Evolutionary conservation across 768 basidiomycete species (phyloP), one percentile per base, ranked within the genome.

Genomic region (Tricholoma flavovirens): DNA sequence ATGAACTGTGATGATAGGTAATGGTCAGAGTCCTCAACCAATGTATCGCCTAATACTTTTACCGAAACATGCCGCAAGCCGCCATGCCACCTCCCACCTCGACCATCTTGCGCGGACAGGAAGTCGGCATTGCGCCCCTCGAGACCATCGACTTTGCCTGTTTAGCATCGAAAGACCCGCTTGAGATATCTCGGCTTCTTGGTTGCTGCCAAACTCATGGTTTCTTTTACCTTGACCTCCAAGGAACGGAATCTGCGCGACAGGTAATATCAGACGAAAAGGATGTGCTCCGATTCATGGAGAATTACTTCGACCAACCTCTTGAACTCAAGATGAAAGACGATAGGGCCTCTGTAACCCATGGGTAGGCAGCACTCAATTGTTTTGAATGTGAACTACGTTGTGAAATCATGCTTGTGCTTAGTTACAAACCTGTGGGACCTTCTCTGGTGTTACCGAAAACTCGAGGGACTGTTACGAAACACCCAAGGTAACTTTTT

Each of bases 201-300:
- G 8, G 35, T 19, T 30, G 30, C n/a, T 51, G 49, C 17, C 8
- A 19, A 32, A 51, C 26, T 3, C 49, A 51, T 19, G 49, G 49
- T 15, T 51, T 51, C 24, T 51, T 51, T n/a, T 51, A 33, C n/a
- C 49, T 51, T 35, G 49, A 51, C 30, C 49, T 51, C 10, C 49
- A 51, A 35, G 35, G 30, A 30, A 51, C 30, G 5, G 49, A 51
- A 10, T 30, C 35, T 51, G 49, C 30, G 30, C 30, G 49, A 33
- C 30, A 51, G 14, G 35, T 51, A 2, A 5, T 51, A 19, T 11
- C 30, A 33, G 30, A 51, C 8, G 49, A 51, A 7, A 30, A 51
- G 14, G 49, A 51, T 10, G 49, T 51, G 29, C 29, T 51, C 17
- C 49, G 49, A 11, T 51, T 51, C 32, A 51, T 33, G 49, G 29